phyloP scores from a whole-genome alignment of 2,329 filamentous ascomycete species.

The Diplodia intermedia region DNA sequence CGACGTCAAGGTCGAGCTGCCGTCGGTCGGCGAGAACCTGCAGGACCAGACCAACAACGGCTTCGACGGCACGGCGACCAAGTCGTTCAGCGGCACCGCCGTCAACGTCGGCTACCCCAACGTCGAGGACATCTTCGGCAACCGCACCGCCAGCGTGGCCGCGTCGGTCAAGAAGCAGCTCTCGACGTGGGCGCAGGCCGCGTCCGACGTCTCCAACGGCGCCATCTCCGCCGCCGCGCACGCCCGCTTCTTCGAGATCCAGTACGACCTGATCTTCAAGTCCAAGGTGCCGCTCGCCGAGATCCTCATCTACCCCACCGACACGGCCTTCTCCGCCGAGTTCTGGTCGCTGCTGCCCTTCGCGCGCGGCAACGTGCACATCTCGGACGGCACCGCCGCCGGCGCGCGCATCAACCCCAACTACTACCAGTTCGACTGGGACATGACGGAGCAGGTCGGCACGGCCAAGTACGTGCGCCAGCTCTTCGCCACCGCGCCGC shows the following conservation, averaged over 20 bases:
- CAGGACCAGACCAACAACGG: slow-evolving; percentile 45
- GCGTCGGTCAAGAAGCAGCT: slow-evolving; percentile 34
- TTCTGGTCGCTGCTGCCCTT: slow-evolving; percentile 50
- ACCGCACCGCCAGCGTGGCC: slow-evolving; percentile 37
- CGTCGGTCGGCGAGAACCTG: slow-evolving; percentile 46
- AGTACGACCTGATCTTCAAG: slow-evolving; percentile 41
- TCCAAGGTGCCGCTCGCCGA: slow-evolving; percentile 51
- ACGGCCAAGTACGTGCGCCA: slow-evolving; percentile 44
- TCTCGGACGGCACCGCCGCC: slow-evolving; percentile 36
- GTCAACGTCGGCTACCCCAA: slow-evolving; percentile 48
- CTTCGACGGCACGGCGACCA: slow-evolving; percentile 40
- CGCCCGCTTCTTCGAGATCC: slow-evolving; percentile 36
- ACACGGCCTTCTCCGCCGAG: slow-evolving; percentile 45
- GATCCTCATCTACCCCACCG: slow-evolving; percentile 50
- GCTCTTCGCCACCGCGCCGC: slow-evolving; percentile 41
- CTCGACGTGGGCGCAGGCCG: slow-evolving; percentile 1
- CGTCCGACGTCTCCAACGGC: slow-evolving; percentile 16
- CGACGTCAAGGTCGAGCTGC: slow-evolving; percentile 40
- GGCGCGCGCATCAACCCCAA: slow-evolving; percentile 51
- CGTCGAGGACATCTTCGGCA: slow-evolving; percentile 46
- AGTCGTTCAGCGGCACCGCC: slow-evolving; percentile 49
- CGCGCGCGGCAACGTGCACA: slow-evolving; percentile 46
- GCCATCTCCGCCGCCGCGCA: slow-evolving; percentile 7
- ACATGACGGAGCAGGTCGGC: slow-evolving; percentile 46
- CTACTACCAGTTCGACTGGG: slow-evolving; percentile 52